Conservation (phyloP, 139 green algal genomes). For the Closterium sp. region DNA sequence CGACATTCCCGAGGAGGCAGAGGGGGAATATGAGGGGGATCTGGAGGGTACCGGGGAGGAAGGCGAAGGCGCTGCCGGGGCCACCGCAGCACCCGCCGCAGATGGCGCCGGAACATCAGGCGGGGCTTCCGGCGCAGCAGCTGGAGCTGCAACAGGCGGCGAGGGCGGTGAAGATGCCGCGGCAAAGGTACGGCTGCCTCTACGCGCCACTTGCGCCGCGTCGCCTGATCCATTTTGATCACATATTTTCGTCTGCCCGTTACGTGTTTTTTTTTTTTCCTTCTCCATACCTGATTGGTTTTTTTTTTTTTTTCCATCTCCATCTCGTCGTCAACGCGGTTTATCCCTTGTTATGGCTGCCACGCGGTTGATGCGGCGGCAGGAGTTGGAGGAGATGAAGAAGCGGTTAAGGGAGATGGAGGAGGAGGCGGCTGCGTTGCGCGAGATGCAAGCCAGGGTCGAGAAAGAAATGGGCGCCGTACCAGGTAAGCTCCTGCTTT, state of each 20-base stretch:
- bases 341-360: not conserved
- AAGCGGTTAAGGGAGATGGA: conserved; percentile 87
- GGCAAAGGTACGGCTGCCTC: conserved; percentile 18
- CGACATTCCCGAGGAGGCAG: conserved; percentile 48
- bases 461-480: conserved; percentile 57
- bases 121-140: not conserved
- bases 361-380: not conserved
- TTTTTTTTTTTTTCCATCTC: not conserved
- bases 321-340: not conserved
- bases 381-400: conserved; percentile 89
- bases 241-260: too few species aligned
- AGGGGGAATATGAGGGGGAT: conserved; percentile 33
- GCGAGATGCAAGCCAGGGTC: conserved; percentile 65
- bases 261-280: too few species aligned
- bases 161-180: conserved; percentile 16
- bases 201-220: not conserved
- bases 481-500: not conserved
- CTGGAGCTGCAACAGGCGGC: not conserved
- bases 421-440: conserved; percentile 80
- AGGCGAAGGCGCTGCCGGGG: not conserved
- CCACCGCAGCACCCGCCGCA: not conserved
- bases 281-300: not conserved
- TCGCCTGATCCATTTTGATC: too few species aligned
- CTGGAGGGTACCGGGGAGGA: conserved; percentile 6
- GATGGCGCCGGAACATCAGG: not conserved